A percentile compares a stretch with the other conserved stretches of the same genome.
phyloP scores from a whole-genome alignment of 768 basidiomycete species.

The Neoboletus magnificus region DNA sequence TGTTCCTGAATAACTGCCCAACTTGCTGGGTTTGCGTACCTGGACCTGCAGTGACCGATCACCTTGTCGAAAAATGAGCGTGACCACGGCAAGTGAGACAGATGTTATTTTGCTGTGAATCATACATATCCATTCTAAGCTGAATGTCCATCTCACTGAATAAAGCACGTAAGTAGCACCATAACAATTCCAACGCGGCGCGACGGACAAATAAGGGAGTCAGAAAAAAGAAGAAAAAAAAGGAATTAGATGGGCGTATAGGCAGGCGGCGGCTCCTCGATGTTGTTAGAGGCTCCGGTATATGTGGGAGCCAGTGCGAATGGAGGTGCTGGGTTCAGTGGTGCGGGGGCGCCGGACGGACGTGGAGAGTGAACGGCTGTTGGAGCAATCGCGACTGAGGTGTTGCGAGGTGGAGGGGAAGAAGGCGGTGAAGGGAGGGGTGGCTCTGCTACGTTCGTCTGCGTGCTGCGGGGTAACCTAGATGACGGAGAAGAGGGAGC shows the following conservation, averaged over 20 bases:
- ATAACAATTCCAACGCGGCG: neutral
- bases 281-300: slow-evolving; percentile 11
- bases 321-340: neutral
- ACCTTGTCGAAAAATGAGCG: neutral
- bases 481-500: neutral
- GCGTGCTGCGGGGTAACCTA: neutral
- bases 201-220: neutral
- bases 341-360: neutral
- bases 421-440: neutral
- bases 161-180: neutral
- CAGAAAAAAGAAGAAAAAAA: neutral
- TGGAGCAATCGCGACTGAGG: neutral
- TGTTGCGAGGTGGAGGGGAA: neutral
- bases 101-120: slow-evolving; percentile 1
- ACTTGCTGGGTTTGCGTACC: neutral
- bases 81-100: neutral
- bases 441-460: neutral
- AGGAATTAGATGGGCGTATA: slow-evolving; percentile 21
- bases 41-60: neutral
- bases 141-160: neutral
- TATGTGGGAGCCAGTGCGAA: slow-evolving; percentile 1
- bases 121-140: slow-evolving; percentile 1
- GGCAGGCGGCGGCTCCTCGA: slow-evolving; percentile 25
- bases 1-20: neutral
- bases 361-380: neutral